Percentiles rank a stretch among this genome's conserved stretches.
Conservation (phyloP, 352 stramenopile species). For the Pythium oligandrum region DNA sequence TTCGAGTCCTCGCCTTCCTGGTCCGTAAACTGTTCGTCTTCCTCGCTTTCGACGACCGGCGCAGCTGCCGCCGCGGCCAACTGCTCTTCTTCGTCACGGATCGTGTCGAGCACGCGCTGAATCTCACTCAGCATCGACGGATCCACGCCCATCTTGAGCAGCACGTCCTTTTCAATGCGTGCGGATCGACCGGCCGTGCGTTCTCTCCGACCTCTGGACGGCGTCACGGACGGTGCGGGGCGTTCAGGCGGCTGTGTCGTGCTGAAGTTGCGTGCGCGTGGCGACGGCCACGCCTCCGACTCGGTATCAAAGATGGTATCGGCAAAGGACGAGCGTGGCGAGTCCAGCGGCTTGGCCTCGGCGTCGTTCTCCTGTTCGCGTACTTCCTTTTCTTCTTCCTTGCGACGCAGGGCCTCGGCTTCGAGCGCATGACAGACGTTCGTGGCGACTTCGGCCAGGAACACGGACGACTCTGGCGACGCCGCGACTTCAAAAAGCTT, state of each 20-base stretch:
- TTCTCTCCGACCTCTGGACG: constrained; percentile 15
- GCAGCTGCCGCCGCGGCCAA: constrained; percentile 1
- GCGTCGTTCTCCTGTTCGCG: constrained; percentile 4
- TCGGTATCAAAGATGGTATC: constrained; percentile 64
- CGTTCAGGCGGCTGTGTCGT: constrained; percentile 1
- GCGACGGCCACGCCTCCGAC: constrained; percentile 28
- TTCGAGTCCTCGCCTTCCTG: constrained; percentile 23
- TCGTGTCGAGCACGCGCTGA: constrained; percentile 53
- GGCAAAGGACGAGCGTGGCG: constrained; percentile 32
- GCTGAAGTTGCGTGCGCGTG: constrained; percentile 2
- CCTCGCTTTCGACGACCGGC: constrained; percentile 21
- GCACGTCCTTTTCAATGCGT: constrained; percentile 69
- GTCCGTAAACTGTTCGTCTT: constrained; percentile 20
- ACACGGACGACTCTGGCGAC: constrained; percentile 70
- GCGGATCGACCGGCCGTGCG: constrained; percentile 37
- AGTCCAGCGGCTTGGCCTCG: constrained; percentile 23
- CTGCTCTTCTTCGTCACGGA: constrained; percentile 44
- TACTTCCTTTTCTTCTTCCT: constrained; percentile 11
- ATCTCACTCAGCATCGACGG: constrained; percentile 70
- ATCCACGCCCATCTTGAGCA: constrained; percentile 68
- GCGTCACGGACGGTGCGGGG: constrained; percentile 6
- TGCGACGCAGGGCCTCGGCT: constrained; percentile 35
- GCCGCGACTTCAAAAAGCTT: constrained; percentile 50
- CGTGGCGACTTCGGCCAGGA: constrained; percentile 66
- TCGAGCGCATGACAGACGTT: constrained; percentile 71